Conservation (phyloP, 1,284 basidiomycete genomes). For the Ustilago esculenta region DNA sequence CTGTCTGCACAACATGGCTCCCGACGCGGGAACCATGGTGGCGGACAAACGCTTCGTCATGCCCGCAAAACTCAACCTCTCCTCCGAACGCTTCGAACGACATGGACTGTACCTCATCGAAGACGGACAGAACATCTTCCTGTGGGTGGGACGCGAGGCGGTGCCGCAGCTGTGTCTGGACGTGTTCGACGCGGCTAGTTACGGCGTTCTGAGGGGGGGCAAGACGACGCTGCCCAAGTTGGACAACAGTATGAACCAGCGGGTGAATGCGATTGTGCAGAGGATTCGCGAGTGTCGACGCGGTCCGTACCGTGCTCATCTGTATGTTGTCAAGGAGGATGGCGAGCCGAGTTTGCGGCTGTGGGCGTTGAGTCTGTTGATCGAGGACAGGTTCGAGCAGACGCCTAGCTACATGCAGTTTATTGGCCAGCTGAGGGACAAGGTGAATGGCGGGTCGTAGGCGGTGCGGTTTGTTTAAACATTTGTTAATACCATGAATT, state of each 20-base stretch:
- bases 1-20: slow-evolving; percentile 94
- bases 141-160: slow-evolving; percentile 96
- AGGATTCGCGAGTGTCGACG: slow-evolving; percentile 87
- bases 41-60: slow-evolving; percentile 72
- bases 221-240: slow-evolving; percentile 89
- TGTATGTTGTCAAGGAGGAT: slow-evolving; percentile 99
- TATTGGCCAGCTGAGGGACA: slow-evolving; percentile 69
- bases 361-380: slow-evolving; percentile 92
- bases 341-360: slow-evolving; percentile 87
- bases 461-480: background rate
- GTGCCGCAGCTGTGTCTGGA: slow-evolving; percentile 93
- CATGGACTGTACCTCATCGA: slow-evolving; percentile 97
- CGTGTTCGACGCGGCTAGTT: slow-evolving; percentile 89
- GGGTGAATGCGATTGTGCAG: slow-evolving; percentile 89
- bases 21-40: slow-evolving; percentile 74
- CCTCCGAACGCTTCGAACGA: slow-evolving; percentile 90
- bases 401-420: slow-evolving; percentile 96
- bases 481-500: slow-evolving; percentile 3
- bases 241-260: slow-evolving; percentile 91
- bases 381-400: slow-evolving; percentile 95
- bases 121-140: slow-evolving; percentile 96
- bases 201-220: slow-evolving; percentile 87
- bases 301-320: slow-evolving; percentile 89
- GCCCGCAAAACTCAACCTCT: slow-evolving; percentile 87
- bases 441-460: slow-evolving; percentile 59